Conservation (phyloP, 2,329 filamentous ascomycete genomes). For the Cercospora citrullina region DNA sequence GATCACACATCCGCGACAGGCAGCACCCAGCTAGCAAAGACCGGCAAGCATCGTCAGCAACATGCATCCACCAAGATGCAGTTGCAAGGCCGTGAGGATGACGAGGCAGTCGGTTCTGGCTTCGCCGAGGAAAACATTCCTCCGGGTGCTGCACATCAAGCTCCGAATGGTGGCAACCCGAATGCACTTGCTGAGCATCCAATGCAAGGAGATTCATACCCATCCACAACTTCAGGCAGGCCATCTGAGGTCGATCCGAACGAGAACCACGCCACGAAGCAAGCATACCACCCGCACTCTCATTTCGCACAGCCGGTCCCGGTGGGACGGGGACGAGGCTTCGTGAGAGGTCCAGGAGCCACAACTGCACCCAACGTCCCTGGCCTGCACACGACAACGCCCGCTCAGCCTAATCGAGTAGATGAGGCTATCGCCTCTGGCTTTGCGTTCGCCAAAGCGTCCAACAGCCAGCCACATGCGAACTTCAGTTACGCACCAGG, state of each 20-base stretch:
- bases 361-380: not conserved
- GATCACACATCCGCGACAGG: conserved; percentile 11
- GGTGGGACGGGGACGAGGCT: not conserved
- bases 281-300: not conserved
- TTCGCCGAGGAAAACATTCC: too few species aligned
- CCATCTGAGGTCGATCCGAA: conserved; percentile 16
- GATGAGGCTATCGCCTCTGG: not conserved
- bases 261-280: not conserved
- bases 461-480: not conserved
- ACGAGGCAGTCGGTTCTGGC: too few species aligned
- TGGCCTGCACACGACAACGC: not conserved
- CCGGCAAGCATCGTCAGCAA: not conserved
- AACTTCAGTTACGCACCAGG: not conserved
- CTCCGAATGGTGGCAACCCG: not conserved
- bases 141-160: not conserved
- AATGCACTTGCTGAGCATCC: not conserved
- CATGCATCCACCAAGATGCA: not conserved
- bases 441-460: not conserved
- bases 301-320: not conserved
- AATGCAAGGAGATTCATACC: conserved; percentile 23
- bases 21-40: not conserved
- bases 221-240: conserved; percentile 21
- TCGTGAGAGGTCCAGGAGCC: not conserved
- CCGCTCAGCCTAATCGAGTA: not conserved
- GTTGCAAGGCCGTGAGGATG: not conserved